Evolutionary conservation across 164 flowering plant genomes (phyloP).

Genomic region (Piper longum): DNA sequence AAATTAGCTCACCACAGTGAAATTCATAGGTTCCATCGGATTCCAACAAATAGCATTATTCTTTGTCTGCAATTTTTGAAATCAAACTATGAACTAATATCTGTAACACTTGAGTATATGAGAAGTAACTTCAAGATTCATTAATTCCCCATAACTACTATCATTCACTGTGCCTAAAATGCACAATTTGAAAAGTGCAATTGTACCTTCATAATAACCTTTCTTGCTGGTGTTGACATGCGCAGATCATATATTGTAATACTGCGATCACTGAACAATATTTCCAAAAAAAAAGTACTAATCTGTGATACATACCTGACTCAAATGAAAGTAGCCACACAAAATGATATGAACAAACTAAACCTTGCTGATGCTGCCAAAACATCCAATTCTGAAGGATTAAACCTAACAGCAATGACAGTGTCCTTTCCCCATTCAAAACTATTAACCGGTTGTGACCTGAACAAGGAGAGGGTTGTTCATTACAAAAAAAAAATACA

Average conservation of each 20-base stretch:
- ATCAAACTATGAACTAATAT: slow-evolving; percentile 3
- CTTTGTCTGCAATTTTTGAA: slow-evolving; percentile 48
- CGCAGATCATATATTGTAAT: slow-evolving; percentile 80
- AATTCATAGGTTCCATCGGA: slow-evolving; percentile 97
- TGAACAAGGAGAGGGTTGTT: slow-evolving; percentile 8
- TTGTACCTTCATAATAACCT: slow-evolving; percentile 74
- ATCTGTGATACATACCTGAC: background rate
- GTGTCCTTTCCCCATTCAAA: slow-evolving; percentile 80
- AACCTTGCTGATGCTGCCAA: slow-evolving; percentile 83
- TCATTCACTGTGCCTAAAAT: background rate
- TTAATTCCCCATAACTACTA: background rate
- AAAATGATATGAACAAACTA: slow-evolving; percentile 3
- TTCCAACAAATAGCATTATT: slow-evolving; percentile 92
- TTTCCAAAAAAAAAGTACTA: background rate
- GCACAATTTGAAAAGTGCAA: background rate
- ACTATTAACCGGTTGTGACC: slow-evolving; percentile 81
- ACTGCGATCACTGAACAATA: slow-evolving; percentile 62
- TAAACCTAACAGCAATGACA: slow-evolving; percentile 63
- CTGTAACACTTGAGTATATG: background rate
- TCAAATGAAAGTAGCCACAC: background rate
- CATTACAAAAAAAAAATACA: slow-evolving; percentile 6
- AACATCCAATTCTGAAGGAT: slow-evolving; percentile 79
- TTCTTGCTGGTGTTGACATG: slow-evolving; percentile 56
- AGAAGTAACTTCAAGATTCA: background rate
- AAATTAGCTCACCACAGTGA: slow-evolving; percentile 62